Percentiles rank a stretch among this genome's conserved stretches.
Conservation (phyloP, 768 basidiomycete species). For the Tephrocybe rancida region DNA sequence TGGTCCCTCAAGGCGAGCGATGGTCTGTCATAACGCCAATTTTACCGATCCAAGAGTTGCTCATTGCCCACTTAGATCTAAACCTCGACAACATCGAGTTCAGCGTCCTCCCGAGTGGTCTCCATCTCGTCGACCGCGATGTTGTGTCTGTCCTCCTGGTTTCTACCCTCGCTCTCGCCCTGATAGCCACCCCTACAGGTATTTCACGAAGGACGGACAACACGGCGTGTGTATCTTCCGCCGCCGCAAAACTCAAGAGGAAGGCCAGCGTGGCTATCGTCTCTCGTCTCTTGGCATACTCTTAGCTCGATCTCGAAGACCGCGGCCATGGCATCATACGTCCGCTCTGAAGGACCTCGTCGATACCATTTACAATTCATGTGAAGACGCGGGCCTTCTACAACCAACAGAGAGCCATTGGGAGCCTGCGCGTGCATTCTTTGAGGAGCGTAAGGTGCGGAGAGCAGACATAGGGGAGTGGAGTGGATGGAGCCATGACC, state of each 20-base stretch:
- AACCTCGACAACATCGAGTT: conserved; percentile 77
- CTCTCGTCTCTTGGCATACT: conserved; percentile 80
- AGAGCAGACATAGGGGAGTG: conserved; percentile 59
- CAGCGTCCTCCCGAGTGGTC: conserved; percentile 77
- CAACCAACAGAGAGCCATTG: conserved; percentile 60
- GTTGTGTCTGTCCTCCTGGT: conserved; percentile 68
- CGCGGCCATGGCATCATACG: conserved; percentile 79
- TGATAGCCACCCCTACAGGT: conserved; percentile 38
- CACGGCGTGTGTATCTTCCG: conserved; percentile 78
- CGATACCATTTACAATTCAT: conserved; percentile 50
- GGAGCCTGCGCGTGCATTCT: conserved; percentile 64
- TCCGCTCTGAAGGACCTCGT: conserved; percentile 63
- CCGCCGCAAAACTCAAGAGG: conserved; percentile 65
- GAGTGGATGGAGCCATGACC: conserved; percentile 69
- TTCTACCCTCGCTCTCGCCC: background rate
- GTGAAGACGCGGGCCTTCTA: conserved; percentile 47
- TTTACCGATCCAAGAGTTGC: background rate
- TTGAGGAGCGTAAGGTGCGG: conserved; percentile 60
- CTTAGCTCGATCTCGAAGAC: conserved; percentile 61
- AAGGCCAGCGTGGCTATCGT: conserved; percentile 78
- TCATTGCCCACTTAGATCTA: conserved; percentile 45
- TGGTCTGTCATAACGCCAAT: conserved; percentile 39
- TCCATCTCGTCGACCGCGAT: conserved; percentile 79
- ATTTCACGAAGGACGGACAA: conserved; percentile 70
- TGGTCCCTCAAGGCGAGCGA: conserved; percentile 76